Evolutionary conservation across 2,329 filamentous ascomycete species (phyloP).

Genomic region (Scedosporium aurantiacum): DNA sequence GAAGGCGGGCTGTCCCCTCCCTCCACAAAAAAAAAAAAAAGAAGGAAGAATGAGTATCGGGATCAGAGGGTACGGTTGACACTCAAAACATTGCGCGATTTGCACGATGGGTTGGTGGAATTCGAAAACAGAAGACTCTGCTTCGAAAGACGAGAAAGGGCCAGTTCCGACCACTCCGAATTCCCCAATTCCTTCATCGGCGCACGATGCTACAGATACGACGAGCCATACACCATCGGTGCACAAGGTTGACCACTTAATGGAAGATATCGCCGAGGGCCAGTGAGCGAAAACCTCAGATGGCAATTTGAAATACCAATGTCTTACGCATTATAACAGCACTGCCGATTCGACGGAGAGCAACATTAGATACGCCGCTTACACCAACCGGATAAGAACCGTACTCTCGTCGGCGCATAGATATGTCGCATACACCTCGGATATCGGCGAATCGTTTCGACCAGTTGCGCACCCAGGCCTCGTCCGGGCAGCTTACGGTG

Average conservation of each 20-base stretch:
- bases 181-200: neutral
- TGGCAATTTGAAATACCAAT: conserved; percentile 14
- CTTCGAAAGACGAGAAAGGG: neutral
- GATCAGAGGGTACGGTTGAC: too few species aligned
- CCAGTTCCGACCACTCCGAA: neutral
- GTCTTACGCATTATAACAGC: conserved; percentile 25
- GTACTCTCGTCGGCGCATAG: conserved; percentile 84
- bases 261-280: conserved; percentile 67
- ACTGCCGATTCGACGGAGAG: conserved; percentile 72
- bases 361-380: conserved; percentile 82
- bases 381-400: conserved; percentile 74
- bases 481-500: conserved; percentile 72
- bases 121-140: neutral
- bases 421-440: conserved; percentile 93
- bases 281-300: conserved; percentile 45
- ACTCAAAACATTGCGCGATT: neutral
- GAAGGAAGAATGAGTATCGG: too few species aligned
- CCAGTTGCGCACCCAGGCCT: conserved; percentile 80
- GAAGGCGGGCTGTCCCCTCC: too few species aligned
- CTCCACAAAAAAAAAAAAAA: too few species aligned
- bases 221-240: neutral
- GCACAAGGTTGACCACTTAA: conserved; percentile 18
- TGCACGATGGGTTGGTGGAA: conserved; percentile 3
- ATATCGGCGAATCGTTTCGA: conserved; percentile 92
- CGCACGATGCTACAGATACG: neutral